Conservation (phyloP, 495 filamentous ascomycete genomes). For the Jackrogersella minutella region DNA sequence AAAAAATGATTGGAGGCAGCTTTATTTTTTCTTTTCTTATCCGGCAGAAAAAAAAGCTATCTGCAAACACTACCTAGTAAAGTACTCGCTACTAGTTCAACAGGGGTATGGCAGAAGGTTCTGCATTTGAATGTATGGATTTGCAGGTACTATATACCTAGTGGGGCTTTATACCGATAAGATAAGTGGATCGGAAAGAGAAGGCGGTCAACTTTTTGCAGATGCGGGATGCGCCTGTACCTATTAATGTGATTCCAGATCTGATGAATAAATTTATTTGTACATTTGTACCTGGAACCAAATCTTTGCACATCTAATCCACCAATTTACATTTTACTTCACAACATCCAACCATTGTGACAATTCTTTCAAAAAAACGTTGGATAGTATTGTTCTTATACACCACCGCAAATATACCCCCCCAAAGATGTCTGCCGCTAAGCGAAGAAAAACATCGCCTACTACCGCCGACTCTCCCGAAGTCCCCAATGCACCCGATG, state of each 20-base stretch:
- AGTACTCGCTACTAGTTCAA: conserved; percentile 11
- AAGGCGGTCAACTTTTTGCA: conserved; percentile 32
- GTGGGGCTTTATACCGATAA: conserved; percentile 8
- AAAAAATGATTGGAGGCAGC: conserved; percentile 12
- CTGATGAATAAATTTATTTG: too few relatives aligned
- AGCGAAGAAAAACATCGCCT: conserved; percentile 38
- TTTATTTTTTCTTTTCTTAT: conserved; percentile 32
- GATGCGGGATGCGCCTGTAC: conserved; percentile 35
- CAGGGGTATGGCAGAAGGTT: too few relatives aligned
- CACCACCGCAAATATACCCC: background rate
- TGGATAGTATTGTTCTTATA: too few relatives aligned
- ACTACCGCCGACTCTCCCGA: background rate
- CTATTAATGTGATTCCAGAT: too few relatives aligned
- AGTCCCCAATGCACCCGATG: background rate
- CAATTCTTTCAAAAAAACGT: background rate
- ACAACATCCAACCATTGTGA: background rate
- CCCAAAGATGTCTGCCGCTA: conserved; percentile 29
- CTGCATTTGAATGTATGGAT: too few relatives aligned
- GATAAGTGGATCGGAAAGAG: conserved; percentile 21
- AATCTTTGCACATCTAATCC: background rate
- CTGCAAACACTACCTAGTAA: background rate
- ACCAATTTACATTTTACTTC: background rate
- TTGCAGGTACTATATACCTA: conserved; percentile 24
- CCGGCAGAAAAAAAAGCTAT: conserved; percentile 29
- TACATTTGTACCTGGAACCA: background rate